Evolutionary conservation across 495 filamentous ascomycete species (phyloP), one percentile per base, ranked within the genome.

Genomic region (Podospora fimiseda): DNA sequence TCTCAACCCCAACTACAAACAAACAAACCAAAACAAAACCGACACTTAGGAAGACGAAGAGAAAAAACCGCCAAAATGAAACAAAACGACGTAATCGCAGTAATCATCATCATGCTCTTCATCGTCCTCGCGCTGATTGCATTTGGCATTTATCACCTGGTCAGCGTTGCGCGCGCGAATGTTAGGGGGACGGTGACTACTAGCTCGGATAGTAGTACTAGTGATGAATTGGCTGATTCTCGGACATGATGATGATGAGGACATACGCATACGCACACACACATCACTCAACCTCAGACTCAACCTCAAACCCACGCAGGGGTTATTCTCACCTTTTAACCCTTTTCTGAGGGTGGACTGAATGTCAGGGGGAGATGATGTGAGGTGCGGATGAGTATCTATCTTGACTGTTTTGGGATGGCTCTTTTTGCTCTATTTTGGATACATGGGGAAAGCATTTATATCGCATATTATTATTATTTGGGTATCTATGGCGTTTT

Each of bases 21-120:
- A 3, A 3, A 44, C 15, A 3, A 6, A 2, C 42, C n/a, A 33
- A 33, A 33, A 5, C 22, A 15, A 11, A 11, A 7, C 9, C 22
- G 3, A n/a, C 2, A 23, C 21, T 9, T 33, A 21, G 3, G 0
- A 33, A 24, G 4, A 24, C 14, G 4, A 1, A 53, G 42, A 9
- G 11, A 15, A 18, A 19, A 16, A 44, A 59, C 60, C 44, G 52
- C 49, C 47, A 84, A 74, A 73, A 76, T 83, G 56, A 72, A 87
- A 69, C 70, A 82, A 74, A 90, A 90, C 80, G 79, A 87, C 71
- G 79, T 83, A 64, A 87, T 90, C 69, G 87, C 86, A 27, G 78
- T 90, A 66, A 90, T 90, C 70, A 84, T 90, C 69, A 88, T 90
- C 70, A 59, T 89, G 38, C 79, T 90, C 55, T 89, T 89, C 70